Conservation (phyloP, 2,329 filamentous ascomycete genomes). For the Phaeosphaeria sp. region DNA sequence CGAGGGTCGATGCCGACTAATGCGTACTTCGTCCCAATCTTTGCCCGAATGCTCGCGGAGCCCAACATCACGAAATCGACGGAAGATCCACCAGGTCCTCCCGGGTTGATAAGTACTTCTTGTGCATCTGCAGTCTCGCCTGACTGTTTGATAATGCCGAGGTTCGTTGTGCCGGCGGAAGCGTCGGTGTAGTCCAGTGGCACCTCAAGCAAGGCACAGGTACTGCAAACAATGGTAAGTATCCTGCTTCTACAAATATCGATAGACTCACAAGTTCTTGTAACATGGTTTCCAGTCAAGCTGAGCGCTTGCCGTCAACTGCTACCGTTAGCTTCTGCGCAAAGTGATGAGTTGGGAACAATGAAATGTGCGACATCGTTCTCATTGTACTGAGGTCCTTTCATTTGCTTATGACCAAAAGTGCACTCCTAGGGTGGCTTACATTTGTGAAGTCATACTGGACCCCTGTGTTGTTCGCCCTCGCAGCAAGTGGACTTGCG, state of each 20-base stretch:
- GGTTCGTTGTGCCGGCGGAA: conserved; percentile 15
- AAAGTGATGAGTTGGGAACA: too few species aligned
- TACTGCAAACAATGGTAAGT: conserved; percentile 1
- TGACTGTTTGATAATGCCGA: conserved; percentile 22
- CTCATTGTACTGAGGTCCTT: too few species aligned
- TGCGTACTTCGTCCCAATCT: conserved; percentile 36
- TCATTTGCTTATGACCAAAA: too few species aligned
- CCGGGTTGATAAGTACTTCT: conserved; percentile 26
- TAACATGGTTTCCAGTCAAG: conserved; percentile 1
- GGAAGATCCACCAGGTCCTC: conserved; percentile 43
- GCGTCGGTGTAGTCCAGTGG: conserved; percentile 26
- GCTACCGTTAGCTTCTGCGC: neutral
- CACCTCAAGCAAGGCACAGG: conserved; percentile 22
- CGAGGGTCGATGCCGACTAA: conserved; percentile 43
- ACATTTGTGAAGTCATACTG: too few species aligned
- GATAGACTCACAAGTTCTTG: conserved; percentile 1
- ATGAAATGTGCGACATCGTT: too few species aligned
- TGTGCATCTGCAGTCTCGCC: conserved; percentile 10
- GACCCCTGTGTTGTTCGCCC: too few species aligned
- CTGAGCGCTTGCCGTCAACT: neutral
- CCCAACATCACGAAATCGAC: conserved; percentile 17
- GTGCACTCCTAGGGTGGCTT: too few species aligned
- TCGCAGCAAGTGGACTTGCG: too few species aligned
- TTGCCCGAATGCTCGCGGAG: neutral
- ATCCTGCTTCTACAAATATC: neutral